Evolutionary conservation across 129 eudicot species (phyloP).

Genomic region (Centella asiatica): DNA sequence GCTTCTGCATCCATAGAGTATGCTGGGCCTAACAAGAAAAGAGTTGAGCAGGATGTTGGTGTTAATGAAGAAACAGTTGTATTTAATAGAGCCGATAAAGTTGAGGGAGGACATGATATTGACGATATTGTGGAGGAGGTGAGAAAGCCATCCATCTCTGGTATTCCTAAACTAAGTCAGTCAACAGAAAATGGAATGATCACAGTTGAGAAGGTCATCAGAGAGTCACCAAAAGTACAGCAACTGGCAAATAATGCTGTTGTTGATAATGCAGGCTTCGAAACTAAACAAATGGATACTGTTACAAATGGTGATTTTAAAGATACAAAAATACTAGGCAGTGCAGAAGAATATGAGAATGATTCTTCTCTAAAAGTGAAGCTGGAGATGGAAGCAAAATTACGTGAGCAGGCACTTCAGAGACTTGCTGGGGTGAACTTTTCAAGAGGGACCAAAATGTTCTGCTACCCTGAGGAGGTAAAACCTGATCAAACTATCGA

Average conservation of each 20-base stretch:
- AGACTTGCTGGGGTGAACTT: slow-evolving; percentile 63
- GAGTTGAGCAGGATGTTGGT: slow-evolving; percentile 23
- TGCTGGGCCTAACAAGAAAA: slow-evolving; percentile 29
- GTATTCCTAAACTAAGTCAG: slow-evolving; percentile 24
- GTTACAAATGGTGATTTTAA: slow-evolving; percentile 5
- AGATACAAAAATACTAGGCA: slow-evolving; percentile 3
- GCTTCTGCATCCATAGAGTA: slow-evolving; percentile 32
- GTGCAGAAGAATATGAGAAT: slow-evolving; percentile 16
- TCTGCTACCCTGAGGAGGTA: slow-evolving; percentile 60
- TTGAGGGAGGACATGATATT: slow-evolving; percentile 24
- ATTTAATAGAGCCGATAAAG: slow-evolving; percentile 13
- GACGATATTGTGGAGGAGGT: slow-evolving; percentile 17
- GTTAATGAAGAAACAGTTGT: slow-evolving; percentile 23
- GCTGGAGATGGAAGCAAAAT: slow-evolving; percentile 59
- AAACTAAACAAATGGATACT: slow-evolving; percentile 14
- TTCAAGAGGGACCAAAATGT: slow-evolving; percentile 50
- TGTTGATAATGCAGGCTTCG: slow-evolving; percentile 15
- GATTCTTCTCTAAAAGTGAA: slow-evolving; percentile 37
- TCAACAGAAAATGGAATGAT: slow-evolving; percentile 29
- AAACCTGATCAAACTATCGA: slow-evolving; percentile 69
- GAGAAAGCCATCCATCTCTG: slow-evolving; percentile 7
- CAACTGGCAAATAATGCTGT: slow-evolving; percentile 15
- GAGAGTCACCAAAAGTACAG: slow-evolving; percentile 6
- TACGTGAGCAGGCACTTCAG: slow-evolving; percentile 49
- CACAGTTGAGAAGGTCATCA: slow-evolving; percentile 11